Evolutionary conservation across 306 rosid species (phyloP).

Genomic region (Pyrus bretschneideri): DNA sequence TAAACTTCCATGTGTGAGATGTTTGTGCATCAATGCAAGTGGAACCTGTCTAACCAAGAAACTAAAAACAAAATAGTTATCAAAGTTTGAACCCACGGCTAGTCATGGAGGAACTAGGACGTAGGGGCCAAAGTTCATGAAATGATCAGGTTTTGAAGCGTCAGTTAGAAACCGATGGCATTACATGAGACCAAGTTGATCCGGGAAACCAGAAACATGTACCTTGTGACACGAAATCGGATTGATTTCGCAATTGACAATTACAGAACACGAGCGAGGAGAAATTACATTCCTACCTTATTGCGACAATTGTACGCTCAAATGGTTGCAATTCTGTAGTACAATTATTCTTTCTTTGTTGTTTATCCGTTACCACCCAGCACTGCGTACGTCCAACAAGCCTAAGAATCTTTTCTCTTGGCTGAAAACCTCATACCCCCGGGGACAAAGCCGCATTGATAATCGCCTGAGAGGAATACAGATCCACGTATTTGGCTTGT

Average conservation of each 20-base stretch:
- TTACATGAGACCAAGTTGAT: neutral
- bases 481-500: neutral
- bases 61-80: no score
- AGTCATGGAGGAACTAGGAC: no score
- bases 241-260: neutral
- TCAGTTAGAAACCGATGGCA: no score
- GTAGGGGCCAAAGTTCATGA: no score
- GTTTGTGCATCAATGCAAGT: neutral
- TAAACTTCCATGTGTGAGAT: neutral
- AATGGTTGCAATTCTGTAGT: neutral
- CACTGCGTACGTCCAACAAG: constrained; percentile 7
- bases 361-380: constrained; percentile 8
- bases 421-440: neutral
- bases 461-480: neutral
- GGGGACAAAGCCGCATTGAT: neutral
- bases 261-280: neutral
- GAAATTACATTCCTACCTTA: neutral
- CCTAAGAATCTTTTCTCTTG: neutral
- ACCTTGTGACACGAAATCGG: neutral
- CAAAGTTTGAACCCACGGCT: no score
- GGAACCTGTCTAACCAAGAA: neutral
- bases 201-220: neutral
- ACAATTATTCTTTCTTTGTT: neutral
- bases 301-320: constrained; percentile 8
- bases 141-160: no score